Evolutionary conservation across 2,329 filamentous ascomycete species (phyloP), one percentile per base, ranked within the genome.

Genomic region (Anisogramma anomala): DNA sequence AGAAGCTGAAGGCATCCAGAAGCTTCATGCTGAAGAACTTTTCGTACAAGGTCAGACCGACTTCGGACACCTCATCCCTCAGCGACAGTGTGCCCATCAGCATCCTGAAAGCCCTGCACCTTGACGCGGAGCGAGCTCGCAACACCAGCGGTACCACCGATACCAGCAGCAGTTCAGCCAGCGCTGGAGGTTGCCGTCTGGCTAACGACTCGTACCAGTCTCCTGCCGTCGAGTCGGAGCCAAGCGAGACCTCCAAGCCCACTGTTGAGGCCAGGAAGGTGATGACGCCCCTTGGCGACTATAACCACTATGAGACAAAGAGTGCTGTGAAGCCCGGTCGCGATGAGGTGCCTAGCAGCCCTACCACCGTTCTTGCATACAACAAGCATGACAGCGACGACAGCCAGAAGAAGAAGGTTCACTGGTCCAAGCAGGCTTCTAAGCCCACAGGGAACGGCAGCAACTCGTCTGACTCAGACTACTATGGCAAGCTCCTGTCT

Each of bases 21-120:
- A 44, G 38, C 38, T 47, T 37, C 20, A 41, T 41, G 20, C 37
- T 38, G 7, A 26, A 44, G 41, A 33, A 47, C 15, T 33, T 33
- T 15, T 34, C 37, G 13, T 32, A 36, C 35, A 44, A 40, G 20
- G 39, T 33, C 26, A 44, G 38, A 34, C 33, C 45, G 6, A 28
- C n/a, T 18, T 47, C 45, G 8, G 34, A 38, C n/a, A 22, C 30
- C 11, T 47, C 45, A 3, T 32, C 34, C 11, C n/a, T n/a, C n/a
- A 37, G 41, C 17, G 35, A 34, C 31, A 28, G 19, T 8, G 14
- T 33, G 6, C 20, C 40, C 14, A 22, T 35, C 33, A 32, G 33
- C 34, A 33, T 33, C 14, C 37, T 41, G 9, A 39, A 36, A 20
- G 30, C 27, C 4, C 33, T 35, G 43, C 37, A 27, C 17, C 41